Evolutionary conservation across 1,284 basidiomycete genomes (phyloP).

Genomic region (Cryptococcus maquisensis): DNA sequence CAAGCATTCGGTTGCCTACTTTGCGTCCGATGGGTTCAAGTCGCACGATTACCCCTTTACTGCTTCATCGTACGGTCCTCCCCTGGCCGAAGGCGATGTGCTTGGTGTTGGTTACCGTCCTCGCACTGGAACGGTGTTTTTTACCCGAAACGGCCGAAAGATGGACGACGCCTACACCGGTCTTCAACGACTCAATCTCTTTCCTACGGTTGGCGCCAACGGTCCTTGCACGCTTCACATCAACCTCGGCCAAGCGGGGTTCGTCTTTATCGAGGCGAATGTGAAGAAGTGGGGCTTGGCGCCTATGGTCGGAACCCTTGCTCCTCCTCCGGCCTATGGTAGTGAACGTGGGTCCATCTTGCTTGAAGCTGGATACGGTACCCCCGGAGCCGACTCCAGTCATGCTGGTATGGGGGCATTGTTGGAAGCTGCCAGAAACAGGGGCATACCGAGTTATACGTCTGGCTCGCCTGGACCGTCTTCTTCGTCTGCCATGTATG

Average conservation of each 20-base stretch:
- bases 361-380: constrained; percentile 69
- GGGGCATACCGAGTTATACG: background rate
- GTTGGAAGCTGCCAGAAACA: constrained; percentile 36
- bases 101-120: constrained; percentile 90
- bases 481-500: background rate
- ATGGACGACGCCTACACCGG: constrained; percentile 91
- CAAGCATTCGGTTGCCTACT: constrained; percentile 91
- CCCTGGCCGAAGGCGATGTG: constrained; percentile 87
- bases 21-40: constrained; percentile 88
- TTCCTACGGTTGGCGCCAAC: constrained; percentile 90
- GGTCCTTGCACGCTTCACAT: constrained; percentile 91
- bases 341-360: constrained; percentile 90
- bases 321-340: constrained; percentile 91
- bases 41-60: constrained; percentile 97
- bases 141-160: constrained; percentile 90
- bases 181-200: constrained; percentile 81
- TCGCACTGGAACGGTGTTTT: constrained; percentile 91
- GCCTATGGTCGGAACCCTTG: constrained; percentile 88
- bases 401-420: constrained; percentile 26
- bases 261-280: constrained; percentile 96
- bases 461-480: constrained; percentile 11
- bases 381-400: constrained; percentile 25
- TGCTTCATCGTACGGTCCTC: constrained; percentile 74
- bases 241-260: constrained; percentile 91
- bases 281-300: constrained; percentile 98